Conservation (phyloP, 2,329 filamentous ascomycete species). For the Aspergillus nomiae region DNA sequence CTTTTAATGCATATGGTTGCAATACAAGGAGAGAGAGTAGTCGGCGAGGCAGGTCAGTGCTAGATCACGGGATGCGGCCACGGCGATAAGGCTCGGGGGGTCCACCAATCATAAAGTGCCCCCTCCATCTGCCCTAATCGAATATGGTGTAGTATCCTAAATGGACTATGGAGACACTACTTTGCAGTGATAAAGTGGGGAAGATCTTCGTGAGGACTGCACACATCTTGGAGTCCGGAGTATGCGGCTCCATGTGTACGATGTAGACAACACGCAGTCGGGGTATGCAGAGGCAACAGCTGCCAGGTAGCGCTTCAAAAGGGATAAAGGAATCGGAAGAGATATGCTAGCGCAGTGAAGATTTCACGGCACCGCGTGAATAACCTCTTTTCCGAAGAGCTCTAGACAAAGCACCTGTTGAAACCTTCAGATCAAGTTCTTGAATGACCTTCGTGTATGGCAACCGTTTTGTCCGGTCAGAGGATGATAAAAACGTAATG, state of each 20-base stretch:
- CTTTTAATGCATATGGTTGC: background rate
- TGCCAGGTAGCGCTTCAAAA: too few species aligned
- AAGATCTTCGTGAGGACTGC: background rate
- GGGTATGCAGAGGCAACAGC: too few species aligned
- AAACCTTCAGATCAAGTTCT: slow-evolving; percentile 13
- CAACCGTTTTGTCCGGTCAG: slow-evolving; percentile 13
- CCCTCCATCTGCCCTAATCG: background rate
- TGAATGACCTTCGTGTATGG: slow-evolving; percentile 18
- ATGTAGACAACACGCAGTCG: too few species aligned
- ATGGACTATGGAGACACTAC: background rate
- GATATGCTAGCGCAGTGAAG: background rate
- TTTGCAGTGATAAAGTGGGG: background rate
- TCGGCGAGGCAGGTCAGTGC: background rate
- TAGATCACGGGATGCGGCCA: background rate
- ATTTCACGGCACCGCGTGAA: background rate
- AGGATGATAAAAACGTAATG: slow-evolving; percentile 19
- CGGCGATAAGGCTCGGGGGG: background rate
- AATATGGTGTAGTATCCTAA: background rate
- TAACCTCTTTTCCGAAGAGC: slow-evolving; percentile 18
- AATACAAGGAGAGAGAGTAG: background rate
- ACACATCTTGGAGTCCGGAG: background rate
- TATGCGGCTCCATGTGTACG: background rate
- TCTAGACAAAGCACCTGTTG: slow-evolving; percentile 6
- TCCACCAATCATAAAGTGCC: background rate
- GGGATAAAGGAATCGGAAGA: too few species aligned